These are phyloP conservation scores for Emericellopsis terricola DNA, from an alignment of 495 filamentous ascomycete genomes.

Conservation along the genomic window DNA sequence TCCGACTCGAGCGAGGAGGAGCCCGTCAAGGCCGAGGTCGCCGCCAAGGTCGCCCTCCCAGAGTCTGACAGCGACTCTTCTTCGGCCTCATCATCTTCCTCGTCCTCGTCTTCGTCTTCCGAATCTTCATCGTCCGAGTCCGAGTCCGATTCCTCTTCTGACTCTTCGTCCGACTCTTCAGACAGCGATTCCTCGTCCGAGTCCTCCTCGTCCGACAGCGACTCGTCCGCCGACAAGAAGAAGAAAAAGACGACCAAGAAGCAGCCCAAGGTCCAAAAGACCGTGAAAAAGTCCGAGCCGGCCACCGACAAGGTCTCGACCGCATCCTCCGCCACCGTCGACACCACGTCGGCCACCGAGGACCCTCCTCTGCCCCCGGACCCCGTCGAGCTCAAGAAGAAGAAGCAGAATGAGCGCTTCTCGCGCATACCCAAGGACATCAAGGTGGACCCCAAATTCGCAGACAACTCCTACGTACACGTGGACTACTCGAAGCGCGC, in stretches of 20 bases:
- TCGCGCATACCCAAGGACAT: constrained; percentile 41
- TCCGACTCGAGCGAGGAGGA: constrained; percentile 14
- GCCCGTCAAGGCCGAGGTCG: constrained; percentile 18
- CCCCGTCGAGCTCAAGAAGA: constrained; percentile 22
- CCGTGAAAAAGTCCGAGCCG: constrained; percentile 3
- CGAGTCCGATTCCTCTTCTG: constrained; percentile 15
- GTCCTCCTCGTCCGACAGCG: constrained; percentile 13
- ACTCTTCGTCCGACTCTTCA: constrained; percentile 16
- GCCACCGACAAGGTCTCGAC: constrained; percentile 7
- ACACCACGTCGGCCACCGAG: constrained; percentile 18
- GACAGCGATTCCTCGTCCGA: constrained; percentile 15
- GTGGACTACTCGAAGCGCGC: constrained; percentile 84
- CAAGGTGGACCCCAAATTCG: constrained; percentile 36
- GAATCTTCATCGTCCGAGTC: constrained; percentile 16
- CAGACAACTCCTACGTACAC: constrained; percentile 57
- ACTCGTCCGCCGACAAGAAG: constrained; percentile 15
- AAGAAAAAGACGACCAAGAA: constrained; percentile 11
- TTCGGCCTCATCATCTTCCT: constrained; percentile 12
- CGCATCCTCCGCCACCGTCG: constrained; percentile 22
- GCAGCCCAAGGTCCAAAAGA: constrained; percentile 10
- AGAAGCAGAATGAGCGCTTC: constrained; percentile 42
- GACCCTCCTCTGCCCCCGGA: constrained; percentile 32
- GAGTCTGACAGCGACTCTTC: constrained; percentile 15
- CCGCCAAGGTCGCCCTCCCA: constrained; percentile 25
- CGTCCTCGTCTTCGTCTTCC: constrained; percentile 22